phyloP scores from a whole-genome alignment of 192 early-diverging fungal species.

The Endogone sp. region DNA sequence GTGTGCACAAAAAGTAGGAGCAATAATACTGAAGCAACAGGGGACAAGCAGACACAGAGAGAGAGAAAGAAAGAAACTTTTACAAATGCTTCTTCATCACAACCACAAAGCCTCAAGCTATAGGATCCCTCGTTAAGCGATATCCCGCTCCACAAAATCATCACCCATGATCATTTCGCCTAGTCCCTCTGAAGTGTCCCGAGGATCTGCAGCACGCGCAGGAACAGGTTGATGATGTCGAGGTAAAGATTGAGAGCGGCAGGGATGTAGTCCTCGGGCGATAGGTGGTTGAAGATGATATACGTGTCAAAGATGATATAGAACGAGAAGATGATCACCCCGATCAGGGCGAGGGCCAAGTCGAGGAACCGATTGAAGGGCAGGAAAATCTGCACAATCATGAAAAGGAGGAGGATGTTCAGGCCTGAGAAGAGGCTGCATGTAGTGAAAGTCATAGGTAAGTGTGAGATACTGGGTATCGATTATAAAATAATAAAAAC shows the following conservation, averaged over 20 bases:
- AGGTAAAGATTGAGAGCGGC: conserved; percentile 65
- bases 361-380: conserved; percentile 58
- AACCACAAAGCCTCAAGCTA: too few relatives aligned
- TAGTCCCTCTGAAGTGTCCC: conserved; percentile 23
- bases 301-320: conserved; percentile 79
- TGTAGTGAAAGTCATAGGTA: not conserved
- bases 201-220: conserved; percentile 65
- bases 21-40: too few relatives aligned
- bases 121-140: too few relatives aligned
- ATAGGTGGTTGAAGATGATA: conserved; percentile 60
- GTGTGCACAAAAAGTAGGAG: too few relatives aligned
- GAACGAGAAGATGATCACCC: conserved; percentile 69
- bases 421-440: conserved; percentile 55
- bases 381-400: conserved; percentile 65
- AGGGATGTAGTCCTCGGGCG: conserved; percentile 71
- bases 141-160: too few relatives aligned
- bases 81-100: too few relatives aligned
- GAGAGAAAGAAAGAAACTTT: too few relatives aligned
- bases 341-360: conserved; percentile 50
- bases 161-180: too few relatives aligned
- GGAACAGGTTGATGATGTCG: conserved; percentile 75
- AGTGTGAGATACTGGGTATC: not conserved
- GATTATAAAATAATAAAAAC: conserved; percentile 12
- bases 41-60: too few relatives aligned
- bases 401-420: conserved; percentile 54